A percentile compares a stretch with the other conserved stretches of the same genome.
Conservation (phyloP, 2,329 filamentous ascomycete species). For the Pseudocercospora fijiensis region DNA sequence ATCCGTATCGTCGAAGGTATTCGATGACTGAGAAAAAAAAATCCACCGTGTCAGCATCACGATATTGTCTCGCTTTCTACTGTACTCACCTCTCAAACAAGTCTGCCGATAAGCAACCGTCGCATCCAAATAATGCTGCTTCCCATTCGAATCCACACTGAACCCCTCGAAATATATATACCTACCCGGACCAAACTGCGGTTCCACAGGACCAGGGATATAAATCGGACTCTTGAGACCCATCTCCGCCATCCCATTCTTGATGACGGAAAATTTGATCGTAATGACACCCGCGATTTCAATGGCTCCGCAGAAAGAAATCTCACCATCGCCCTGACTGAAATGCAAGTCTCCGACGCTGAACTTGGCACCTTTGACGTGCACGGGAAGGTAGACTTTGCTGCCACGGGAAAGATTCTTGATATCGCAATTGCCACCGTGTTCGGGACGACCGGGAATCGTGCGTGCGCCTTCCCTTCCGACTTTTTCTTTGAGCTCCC, state of each 20-base stretch:
- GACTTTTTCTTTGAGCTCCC: conserved; percentile 63
- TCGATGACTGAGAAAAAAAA: conserved; percentile 61
- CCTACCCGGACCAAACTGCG: conserved; percentile 78
- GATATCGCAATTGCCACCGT: conserved; percentile 89
- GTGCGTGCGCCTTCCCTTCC: conserved; percentile 78
- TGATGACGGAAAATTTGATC: conserved; percentile 84
- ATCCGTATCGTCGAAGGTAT: conserved; percentile 70
- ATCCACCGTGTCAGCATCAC: conserved; percentile 53
- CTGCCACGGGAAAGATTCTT: conserved; percentile 78
- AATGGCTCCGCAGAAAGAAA: conserved; percentile 73
- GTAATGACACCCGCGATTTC: conserved; percentile 94
- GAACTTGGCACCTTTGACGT: conserved; percentile 84
- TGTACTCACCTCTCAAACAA: conserved; percentile 60
- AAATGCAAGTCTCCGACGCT: conserved; percentile 69
- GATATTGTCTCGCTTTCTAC: not conserved
- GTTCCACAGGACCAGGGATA: conserved; percentile 81
- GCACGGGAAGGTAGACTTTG: conserved; percentile 84
- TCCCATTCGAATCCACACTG: conserved; percentile 81
- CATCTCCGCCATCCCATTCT: conserved; percentile 71
- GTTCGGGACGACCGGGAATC: conserved; percentile 78
- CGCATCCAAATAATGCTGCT: conserved; percentile 85
- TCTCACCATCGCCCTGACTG: conserved; percentile 90
- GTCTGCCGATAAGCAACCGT: conserved; percentile 85
- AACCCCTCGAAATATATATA: conserved; percentile 89
- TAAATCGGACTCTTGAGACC: conserved; percentile 82